Conservation (phyloP, 371 early-diverging fungal genomes). For the Basidiobolus meristosporus region DNA sequence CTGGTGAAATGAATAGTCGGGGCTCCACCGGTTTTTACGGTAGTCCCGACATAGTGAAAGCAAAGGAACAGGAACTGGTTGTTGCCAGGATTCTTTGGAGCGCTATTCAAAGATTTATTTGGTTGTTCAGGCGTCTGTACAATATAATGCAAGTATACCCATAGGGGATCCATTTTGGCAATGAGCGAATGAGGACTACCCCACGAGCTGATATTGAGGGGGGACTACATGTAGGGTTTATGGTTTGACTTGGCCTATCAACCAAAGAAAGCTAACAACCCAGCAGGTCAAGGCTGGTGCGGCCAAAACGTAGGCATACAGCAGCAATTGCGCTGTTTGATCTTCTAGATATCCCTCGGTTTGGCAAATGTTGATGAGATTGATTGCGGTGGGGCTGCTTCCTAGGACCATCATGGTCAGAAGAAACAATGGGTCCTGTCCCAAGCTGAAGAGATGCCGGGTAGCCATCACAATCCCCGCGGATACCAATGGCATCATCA, state of each 20-base stretch:
- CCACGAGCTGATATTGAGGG: too few relatives aligned
- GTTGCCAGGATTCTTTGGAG: too few relatives aligned
- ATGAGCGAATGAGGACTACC: too few relatives aligned
- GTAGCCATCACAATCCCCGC: constrained; percentile 9
- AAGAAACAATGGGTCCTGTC: constrained; percentile 21
- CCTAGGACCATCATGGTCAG: constrained; percentile 22
- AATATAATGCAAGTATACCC: too few relatives aligned
- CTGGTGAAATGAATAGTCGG: too few relatives aligned
- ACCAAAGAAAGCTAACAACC: constrained; percentile 1
- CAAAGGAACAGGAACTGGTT: too few relatives aligned
- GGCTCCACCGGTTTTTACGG: too few relatives aligned
- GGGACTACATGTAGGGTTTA: too few relatives aligned
- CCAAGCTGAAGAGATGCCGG: constrained; percentile 10
- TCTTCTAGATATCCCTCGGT: constrained; percentile 23
- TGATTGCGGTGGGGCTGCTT: constrained; percentile 26
- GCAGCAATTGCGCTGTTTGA: constrained; percentile 21
- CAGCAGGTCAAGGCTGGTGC: constrained; percentile 1
- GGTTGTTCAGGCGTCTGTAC: too few relatives aligned
- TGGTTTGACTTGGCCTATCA: background rate
- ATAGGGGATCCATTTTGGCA: too few relatives aligned
- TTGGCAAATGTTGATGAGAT: constrained; percentile 23
- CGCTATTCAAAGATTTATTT: too few relatives aligned
- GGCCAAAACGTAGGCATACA: constrained; percentile 3
- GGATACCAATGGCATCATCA: constrained; percentile 13
- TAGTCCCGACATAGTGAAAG: too few relatives aligned